Percentiles rank a stretch among this genome's conserved stretches.
phyloP scores from a whole-genome alignment of 1,139 yeast species.

The Spencermartinsiella ligniputridi region DNA sequence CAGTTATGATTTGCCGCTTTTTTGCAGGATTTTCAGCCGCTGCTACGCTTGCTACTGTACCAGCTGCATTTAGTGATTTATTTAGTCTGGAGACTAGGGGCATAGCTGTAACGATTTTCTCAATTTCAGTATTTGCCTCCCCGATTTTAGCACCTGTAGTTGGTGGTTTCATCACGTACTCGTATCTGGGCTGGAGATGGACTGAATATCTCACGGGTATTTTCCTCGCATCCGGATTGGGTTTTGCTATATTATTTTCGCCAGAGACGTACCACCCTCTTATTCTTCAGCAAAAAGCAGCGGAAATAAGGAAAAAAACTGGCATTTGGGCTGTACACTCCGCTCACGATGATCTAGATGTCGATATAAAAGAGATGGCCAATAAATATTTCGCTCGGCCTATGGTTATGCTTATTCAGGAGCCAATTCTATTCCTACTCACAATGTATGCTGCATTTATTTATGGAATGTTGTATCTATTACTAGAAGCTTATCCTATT shows the following conservation, averaged over 20 bases:
- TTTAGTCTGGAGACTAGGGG: slow-evolving; percentile 60
- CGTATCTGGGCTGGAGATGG: slow-evolving; percentile 54
- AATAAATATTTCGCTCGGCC: slow-evolving; percentile 50
- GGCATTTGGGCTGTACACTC: slow-evolving; percentile 81
- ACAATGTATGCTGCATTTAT: slow-evolving; percentile 74
- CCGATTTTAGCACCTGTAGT: slow-evolving; percentile 66
- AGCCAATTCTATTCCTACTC: slow-evolving; percentile 64
- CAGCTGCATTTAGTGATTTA: slow-evolving; percentile 79
- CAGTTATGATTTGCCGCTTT: slow-evolving; percentile 66
- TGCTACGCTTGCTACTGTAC: slow-evolving; percentile 73
- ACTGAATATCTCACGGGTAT: slow-evolving; percentile 50
- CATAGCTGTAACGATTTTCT: slow-evolving; percentile 55
- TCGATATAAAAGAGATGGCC: slow-evolving; percentile 41
- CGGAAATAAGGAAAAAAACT: slow-evolving; percentile 43
- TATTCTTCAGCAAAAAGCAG: slow-evolving; percentile 44
- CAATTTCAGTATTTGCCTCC: slow-evolving; percentile 62
- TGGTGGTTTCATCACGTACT: slow-evolving; percentile 32
- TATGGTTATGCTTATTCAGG: slow-evolving; percentile 55
- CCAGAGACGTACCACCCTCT: slow-evolving; percentile 53
- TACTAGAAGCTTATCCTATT: slow-evolving; percentile 73
- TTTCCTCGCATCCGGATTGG: slow-evolving; percentile 37
- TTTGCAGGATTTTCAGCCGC: slow-evolving; percentile 75
- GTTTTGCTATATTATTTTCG: slow-evolving; percentile 47
- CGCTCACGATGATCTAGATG: slow-evolving; percentile 67
- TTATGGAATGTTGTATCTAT: slow-evolving; percentile 71